Evolutionary conservation across 805 yeast species (phyloP), one percentile per base, ranked within the genome.

Genomic region (Tetrapisispora iriomotensis): DNA sequence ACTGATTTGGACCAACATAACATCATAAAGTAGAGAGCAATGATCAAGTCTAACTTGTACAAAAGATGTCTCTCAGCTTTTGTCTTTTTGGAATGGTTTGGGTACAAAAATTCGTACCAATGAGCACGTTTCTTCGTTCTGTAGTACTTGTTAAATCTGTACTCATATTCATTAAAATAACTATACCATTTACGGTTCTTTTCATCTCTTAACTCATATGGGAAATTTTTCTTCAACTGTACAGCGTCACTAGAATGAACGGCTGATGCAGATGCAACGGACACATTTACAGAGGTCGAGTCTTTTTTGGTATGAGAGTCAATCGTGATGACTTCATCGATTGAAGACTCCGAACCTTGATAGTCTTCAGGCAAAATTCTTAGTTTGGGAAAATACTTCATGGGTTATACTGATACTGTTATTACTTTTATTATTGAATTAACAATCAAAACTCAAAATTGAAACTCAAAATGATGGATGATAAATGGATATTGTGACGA

Each of bases 1-100:
- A 81, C 61, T 39, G 75, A 74, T 53, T 79, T 79, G 39, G 79
- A 74, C 82, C 82, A 81, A 58, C 79, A 78, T 12, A 75, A 71
- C 49, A 76, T 58, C 50, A 77, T 70, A 9, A 79, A 67, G 47
- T 76, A 77, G 29, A 70, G 59, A n/a, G 77, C 66, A 37, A 81
- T 59, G 25, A 75, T 51, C 10, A 75, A 44, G 49, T 79, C 86
- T 24, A 79, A 53, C 51, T 79, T 79, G 45, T 65, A 55, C 13
- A 76, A 51, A 27, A 76, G 54, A 21, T 57, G 61, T 35, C 68
- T 65, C 41, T 65, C 67, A 1, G 67, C 74, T 50, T 69, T 64
- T 2, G 79, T 59, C 12, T 54, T 55, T 6, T 59, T 51, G 6
- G 51, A 48, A 46, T 58, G 62, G 36, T 58, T 53, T 15, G 64